These are phyloP conservation scores for Trichoderma sp. DNA, from an alignment of 2,329 filamentous ascomycete genomes.

Conservation along the genomic window DNA sequence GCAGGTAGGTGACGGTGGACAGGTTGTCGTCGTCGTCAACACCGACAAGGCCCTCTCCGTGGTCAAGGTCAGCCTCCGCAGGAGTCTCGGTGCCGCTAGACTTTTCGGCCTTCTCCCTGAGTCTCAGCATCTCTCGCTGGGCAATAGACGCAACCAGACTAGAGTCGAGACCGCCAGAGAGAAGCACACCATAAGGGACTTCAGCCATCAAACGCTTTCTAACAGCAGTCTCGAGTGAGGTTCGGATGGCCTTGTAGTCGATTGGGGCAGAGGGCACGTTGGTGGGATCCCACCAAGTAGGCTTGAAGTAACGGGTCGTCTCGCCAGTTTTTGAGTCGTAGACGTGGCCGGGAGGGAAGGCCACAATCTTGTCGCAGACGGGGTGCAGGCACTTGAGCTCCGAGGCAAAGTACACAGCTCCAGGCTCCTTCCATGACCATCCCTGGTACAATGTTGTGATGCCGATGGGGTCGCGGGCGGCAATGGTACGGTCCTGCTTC, in stretches of 20 bases:
- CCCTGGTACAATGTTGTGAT: conserved; percentile 98
- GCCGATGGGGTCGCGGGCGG: conserved; percentile 93
- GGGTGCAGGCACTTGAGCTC: conserved; percentile 92
- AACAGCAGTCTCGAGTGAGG: conserved; percentile 84
- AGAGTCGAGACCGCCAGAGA: conserved; percentile 95
- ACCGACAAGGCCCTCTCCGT: conserved; percentile 77
- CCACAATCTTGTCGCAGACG: conserved; percentile 92
- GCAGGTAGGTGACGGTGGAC: conserved; percentile 85
- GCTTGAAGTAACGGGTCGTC: conserved; percentile 86
- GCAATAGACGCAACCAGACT: conserved; percentile 94
- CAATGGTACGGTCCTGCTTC: conserved; percentile 86
- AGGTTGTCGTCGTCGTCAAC: conserved; percentile 92
- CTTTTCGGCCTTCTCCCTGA: conserved; percentile 65
- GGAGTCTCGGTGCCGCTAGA: conserved; percentile 45
- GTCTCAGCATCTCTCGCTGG: conserved; percentile 82
- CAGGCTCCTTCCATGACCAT: conserved; percentile 79
- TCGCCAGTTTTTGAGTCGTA: conserved; percentile 91
- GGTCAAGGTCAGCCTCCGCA: conserved; percentile 51
- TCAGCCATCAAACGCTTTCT: conserved; percentile 98
- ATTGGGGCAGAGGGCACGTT: conserved; percentile 78
- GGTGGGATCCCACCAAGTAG: conserved; percentile 84
- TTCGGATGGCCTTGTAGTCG: conserved; percentile 79
- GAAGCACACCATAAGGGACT: conserved; percentile 92
- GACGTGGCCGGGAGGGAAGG: conserved; percentile 93
- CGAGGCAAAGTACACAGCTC: conserved; percentile 91